Base-by-base conservation (phyloP, 208 protist species). In the Trypanosomatidae sp. region DNA sequence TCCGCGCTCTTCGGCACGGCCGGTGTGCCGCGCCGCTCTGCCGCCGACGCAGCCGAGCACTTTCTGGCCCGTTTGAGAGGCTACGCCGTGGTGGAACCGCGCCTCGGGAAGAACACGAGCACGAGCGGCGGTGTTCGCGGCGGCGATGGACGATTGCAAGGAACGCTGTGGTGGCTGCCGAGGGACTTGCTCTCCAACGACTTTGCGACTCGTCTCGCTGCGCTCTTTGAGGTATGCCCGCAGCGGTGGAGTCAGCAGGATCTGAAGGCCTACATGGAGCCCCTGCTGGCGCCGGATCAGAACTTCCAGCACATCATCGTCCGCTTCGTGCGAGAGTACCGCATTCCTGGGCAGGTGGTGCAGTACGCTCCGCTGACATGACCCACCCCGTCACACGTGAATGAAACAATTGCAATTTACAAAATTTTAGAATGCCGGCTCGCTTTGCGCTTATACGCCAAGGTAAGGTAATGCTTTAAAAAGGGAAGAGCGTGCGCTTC, bases 271-370 rank as follows among this genome's bases (percentile, higher is more conserved):
- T 95, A 92, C 77, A 71, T 95, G 33, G 74, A 81, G 6, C 77
- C 79, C 6, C 68, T 95, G 36, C 59, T 95, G 2, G 76, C 78
- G 19, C 73, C 80, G 1, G 81, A 78, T 15, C 66, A 90, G 50
- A 70, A 50, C 36, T 92, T 95, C 76, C 74, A 81, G 36, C 81
- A 89, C 67, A 69, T 86, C 62, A 84, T 93, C 25, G 36, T 78
- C 25, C 84, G 89, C 12, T 79, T 88, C 66, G 84, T 82, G 3
- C 82, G 83, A 6, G 91, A 93, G 73, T 91, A 88, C 66, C 78
- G 87, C 7, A 73, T 85, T 47, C 91, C 91, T 39, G 85, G 87
- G 9, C 65, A 91, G 58, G 82, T 86, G 0, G 73, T 90, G 22
- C 84, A 68, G 62, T 95, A 93, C 66, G 73, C 83, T 0, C 76